These are phyloP conservation scores for Epichloe glyceriae DNA, from an alignment of 2,329 filamentous ascomycete genomes.

Conservation along the genomic window DNA sequence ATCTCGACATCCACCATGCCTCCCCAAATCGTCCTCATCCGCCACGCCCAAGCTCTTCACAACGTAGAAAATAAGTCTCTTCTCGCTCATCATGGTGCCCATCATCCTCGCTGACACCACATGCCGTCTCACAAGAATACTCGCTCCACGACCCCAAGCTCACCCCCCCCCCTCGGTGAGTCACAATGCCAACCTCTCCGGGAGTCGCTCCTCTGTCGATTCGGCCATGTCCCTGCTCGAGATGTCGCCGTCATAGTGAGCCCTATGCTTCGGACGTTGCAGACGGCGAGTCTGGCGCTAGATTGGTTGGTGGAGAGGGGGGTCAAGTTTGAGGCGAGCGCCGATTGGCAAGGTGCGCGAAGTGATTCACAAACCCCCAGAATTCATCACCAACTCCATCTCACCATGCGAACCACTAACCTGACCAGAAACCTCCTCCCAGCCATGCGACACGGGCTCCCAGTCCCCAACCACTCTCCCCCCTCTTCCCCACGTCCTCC, in stretches of 20 bases:
- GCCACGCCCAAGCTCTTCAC: conserved; percentile 67
- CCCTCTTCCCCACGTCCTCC: conserved; percentile 43
- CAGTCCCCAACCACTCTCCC: conserved; percentile 26
- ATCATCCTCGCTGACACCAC: conserved; percentile 5
- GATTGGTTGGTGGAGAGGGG: conserved; percentile 44
- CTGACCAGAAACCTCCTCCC: conserved; percentile 34
- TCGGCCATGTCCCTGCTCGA: conserved; percentile 17
- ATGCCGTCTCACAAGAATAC: conserved; percentile 28
- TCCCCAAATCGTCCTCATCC: conserved; percentile 62
- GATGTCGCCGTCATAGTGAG: conserved; percentile 44
- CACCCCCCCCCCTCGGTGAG: conserved; percentile 34
- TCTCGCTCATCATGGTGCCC: not conserved
- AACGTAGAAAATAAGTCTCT: conserved; percentile 36
- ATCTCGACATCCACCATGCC: conserved; percentile 25
- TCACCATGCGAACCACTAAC: not conserved
- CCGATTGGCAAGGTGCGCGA: conserved; percentile 48
- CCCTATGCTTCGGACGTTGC: conserved; percentile 51
- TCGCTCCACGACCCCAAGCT: conserved; percentile 36
- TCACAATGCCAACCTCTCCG: conserved; percentile 34
- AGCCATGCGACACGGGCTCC: conserved; percentile 50
- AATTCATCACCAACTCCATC: not conserved
- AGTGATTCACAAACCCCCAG: not conserved
- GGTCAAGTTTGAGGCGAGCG: conserved; percentile 41
- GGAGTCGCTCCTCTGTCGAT: conserved; percentile 26
- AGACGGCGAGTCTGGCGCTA: conserved; percentile 46